Evolutionary conservation across 2,329 filamentous ascomycete species (phyloP).

Genomic region (Mollisia scopiformis): DNA sequence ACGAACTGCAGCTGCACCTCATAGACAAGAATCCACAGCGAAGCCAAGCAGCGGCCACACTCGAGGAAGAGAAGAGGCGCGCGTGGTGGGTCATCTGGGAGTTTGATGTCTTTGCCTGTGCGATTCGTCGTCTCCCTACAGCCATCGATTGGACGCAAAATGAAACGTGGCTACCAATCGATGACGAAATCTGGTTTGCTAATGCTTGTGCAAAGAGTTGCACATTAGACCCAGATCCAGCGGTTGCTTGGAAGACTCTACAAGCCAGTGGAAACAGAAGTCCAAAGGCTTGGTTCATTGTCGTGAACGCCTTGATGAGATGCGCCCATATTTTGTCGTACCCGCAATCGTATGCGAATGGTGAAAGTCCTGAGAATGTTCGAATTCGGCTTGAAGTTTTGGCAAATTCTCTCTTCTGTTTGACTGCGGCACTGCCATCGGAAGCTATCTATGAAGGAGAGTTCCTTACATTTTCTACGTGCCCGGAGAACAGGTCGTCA

Average conservation of each 20-base stretch:
- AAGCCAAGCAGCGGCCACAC: slow-evolving; percentile 25
- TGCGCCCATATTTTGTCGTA: slow-evolving; percentile 9
- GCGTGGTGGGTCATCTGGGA: slow-evolving; percentile 47
- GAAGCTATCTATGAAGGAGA: slow-evolving; percentile 10
- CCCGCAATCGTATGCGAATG: slow-evolving; percentile 5
- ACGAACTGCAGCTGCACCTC: slow-evolving; percentile 22
- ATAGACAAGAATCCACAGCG: slow-evolving; percentile 14
- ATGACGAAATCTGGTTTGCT: slow-evolving; percentile 40
- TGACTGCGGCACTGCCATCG: slow-evolving; percentile 14
- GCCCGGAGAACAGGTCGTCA: background rate
- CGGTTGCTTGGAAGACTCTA: slow-evolving; percentile 32
- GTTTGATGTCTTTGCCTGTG: slow-evolving; percentile 45
- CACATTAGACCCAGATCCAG: slow-evolving; percentile 35
- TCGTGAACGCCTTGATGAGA: slow-evolving; percentile 41
- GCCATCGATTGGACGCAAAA: slow-evolving; percentile 42
- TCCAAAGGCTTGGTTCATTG: slow-evolving; percentile 43
- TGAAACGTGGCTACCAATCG: slow-evolving; percentile 40
- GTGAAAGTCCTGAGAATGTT: background rate
- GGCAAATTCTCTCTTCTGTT: slow-evolving; percentile 18
- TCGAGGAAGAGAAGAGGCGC: slow-evolving; percentile 41
- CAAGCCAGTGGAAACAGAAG: slow-evolving; percentile 37
- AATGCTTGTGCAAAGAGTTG: slow-evolving; percentile 31
- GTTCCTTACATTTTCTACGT: slow-evolving; percentile 12
- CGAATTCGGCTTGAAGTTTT: slow-evolving; percentile 5
- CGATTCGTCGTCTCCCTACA: slow-evolving; percentile 41